Percentiles rank a stretch among this genome's conserved stretches.
Evolutionary conservation across 192 early-diverging fungal species (phyloP).

Genomic region (Coemansia sp.): DNA sequence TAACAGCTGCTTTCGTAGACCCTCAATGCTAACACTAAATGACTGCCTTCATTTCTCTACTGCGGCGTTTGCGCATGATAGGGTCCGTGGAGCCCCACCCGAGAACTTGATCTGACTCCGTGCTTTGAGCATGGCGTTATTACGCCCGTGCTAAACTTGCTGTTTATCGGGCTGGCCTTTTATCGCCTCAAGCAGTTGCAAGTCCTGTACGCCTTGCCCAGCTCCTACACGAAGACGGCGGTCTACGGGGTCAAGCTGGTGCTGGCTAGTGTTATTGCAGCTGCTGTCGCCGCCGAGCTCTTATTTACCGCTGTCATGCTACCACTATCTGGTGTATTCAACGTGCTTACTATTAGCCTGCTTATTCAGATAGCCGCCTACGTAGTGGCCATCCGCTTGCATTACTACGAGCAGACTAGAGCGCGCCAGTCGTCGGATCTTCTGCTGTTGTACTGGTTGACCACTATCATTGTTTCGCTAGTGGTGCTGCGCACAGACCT

Average conservation of each 20-base stretch:
- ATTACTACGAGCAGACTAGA: slow-evolving; percentile 29
- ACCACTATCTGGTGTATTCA: neutral
- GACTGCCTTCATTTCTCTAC: neutral
- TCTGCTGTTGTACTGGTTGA: slow-evolving; percentile 37
- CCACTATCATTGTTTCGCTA: slow-evolving; percentile 3
- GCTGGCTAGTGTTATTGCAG: slow-evolving; percentile 12
- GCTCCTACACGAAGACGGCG: slow-evolving; percentile 1
- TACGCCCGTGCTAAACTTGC: slow-evolving; percentile 8
- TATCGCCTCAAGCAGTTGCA: slow-evolving; percentile 1
- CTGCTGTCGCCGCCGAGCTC: slow-evolving; percentile 8
- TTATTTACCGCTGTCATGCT: neutral
- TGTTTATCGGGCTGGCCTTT: slow-evolving; percentile 19
- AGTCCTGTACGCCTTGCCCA: slow-evolving; percentile 4
- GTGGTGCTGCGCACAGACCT: slow-evolving; percentile 26
- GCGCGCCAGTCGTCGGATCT: slow-evolving; percentile 17
- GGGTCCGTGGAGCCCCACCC: slow-evolving; percentile 34
- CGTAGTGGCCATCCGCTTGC: slow-evolving; percentile 9
- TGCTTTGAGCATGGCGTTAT: slow-evolving; percentile 41
- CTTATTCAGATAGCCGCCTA: slow-evolving; percentile 17
- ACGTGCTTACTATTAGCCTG: slow-evolving; percentile 19
- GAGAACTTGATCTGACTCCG: slow-evolving; percentile 33
- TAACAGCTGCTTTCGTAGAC: too few species aligned
- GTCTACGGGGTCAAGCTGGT: slow-evolving; percentile 22
- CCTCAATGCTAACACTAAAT: neutral
- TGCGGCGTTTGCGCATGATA: neutral